Evolutionary conservation across 2,329 filamentous ascomycete species (phyloP).

Genomic region (Hypoxylon sp.): DNA sequence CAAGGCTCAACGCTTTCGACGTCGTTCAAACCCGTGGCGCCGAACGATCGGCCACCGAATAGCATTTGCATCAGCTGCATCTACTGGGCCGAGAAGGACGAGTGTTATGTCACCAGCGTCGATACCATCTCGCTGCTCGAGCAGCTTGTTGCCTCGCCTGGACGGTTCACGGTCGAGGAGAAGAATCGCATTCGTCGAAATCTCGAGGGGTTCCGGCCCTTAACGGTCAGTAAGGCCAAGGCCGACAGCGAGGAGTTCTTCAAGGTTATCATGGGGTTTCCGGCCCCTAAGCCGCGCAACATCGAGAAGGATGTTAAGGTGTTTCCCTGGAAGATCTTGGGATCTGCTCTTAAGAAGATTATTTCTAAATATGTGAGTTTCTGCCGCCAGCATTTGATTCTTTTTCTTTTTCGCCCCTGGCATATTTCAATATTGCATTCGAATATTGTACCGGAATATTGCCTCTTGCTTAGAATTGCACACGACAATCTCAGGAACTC

Average conservation of each 20-base stretch:
- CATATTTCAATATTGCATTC: no score
- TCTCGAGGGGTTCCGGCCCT: slow-evolving; percentile 89
- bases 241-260: slow-evolving; percentile 95
- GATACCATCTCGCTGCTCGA: slow-evolving; percentile 97
- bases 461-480: no score
- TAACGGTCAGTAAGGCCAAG: slow-evolving; percentile 94
- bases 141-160: slow-evolving; percentile 77
- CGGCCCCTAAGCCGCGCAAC: slow-evolving; percentile 92
- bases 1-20: slow-evolving; percentile 81
- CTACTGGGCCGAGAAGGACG: slow-evolving; percentile 89
- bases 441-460: no score
- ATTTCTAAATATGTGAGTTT: slow-evolving; percentile 83
- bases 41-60: slow-evolving; percentile 80
- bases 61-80: slow-evolving; percentile 98
- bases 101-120: slow-evolving; percentile 94
- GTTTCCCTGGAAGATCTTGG: slow-evolving; percentile 93
- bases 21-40: slow-evolving; percentile 79
- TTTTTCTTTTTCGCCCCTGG: no score
- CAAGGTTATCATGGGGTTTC: slow-evolving; percentile 98
- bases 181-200: slow-evolving; percentile 98
- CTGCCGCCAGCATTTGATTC: slow-evolving; percentile 3
- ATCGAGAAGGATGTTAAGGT: slow-evolving; percentile 99
- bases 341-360: slow-evolving; percentile 92
- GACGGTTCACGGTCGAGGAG: slow-evolving; percentile 92
- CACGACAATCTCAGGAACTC: no score